phyloP scores from a whole-genome alignment of 495 filamentous ascomycete species.

The Aspergillus hancockii region DNA sequence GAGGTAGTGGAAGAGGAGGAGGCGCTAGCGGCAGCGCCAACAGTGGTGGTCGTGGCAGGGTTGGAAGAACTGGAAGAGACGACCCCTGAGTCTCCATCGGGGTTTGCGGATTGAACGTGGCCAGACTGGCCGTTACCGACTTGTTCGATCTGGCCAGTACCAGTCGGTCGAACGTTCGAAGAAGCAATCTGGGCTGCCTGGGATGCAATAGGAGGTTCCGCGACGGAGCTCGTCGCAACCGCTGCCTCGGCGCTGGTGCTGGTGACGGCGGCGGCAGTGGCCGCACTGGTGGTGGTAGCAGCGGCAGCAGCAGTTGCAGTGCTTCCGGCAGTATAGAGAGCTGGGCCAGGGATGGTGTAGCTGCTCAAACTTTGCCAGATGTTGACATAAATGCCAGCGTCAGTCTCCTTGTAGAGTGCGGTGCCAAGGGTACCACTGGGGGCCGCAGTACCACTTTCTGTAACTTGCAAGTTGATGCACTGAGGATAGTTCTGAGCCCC shows the following conservation, averaged over 20 bases:
- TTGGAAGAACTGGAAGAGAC: not conserved
- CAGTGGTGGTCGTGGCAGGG: not conserved
- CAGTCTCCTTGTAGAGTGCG: conserved; percentile 60
- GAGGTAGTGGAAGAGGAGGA: conserved; percentile 10
- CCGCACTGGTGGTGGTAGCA: not conserved
- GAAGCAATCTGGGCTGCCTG: too few species aligned
- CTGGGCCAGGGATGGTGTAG: conserved; percentile 59
- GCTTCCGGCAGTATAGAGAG: conserved; percentile 37
- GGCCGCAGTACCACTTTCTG: conserved; percentile 58
- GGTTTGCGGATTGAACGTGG: too few species aligned
- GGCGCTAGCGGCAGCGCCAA: conserved; percentile 2
- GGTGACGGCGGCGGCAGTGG: not conserved
- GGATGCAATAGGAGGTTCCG: too few species aligned
- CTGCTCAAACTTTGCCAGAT: conserved; percentile 55
- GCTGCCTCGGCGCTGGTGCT: not conserved
- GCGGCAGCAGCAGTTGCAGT: conserved; percentile 7
- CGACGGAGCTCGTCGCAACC: not conserved
- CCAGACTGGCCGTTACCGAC: too few species aligned
- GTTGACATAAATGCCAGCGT: conserved; percentile 66
- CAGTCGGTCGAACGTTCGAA: too few species aligned
- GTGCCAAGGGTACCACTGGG: conserved; percentile 62
- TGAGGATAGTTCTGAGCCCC: conserved; percentile 82
- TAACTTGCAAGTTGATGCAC: conserved; percentile 75
- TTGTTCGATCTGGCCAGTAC: too few species aligned
- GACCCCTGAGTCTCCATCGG: not conserved